Conservation (phyloP, 2,329 filamentous ascomycete species). For the Botryosphaeria dothidea region DNA sequence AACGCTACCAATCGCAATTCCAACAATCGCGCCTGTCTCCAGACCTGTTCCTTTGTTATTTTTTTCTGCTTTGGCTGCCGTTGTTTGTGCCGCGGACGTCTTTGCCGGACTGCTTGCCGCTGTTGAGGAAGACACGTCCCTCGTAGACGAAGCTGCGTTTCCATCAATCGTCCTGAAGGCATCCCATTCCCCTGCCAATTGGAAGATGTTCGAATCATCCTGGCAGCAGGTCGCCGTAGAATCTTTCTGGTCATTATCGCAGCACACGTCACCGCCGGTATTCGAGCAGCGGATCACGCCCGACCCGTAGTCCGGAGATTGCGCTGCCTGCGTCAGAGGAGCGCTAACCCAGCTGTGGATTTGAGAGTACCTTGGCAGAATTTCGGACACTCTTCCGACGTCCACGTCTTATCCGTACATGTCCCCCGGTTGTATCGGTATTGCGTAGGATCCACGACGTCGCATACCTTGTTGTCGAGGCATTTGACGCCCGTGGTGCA, state of each 20-base stretch:
- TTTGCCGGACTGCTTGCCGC: not conserved
- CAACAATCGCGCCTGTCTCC: not conserved
- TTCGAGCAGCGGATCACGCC: not conserved
- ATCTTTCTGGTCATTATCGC: constrained; percentile 9
- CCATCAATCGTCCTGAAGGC: not conserved
- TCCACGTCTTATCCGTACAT: constrained; percentile 17
- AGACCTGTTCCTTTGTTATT: not conserved
- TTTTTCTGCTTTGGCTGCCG: not conserved
- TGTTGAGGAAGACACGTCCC: not conserved
- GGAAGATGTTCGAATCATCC: not conserved
- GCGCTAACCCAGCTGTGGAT: not conserved
- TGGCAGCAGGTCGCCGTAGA: constrained; percentile 3
- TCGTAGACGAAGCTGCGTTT: not conserved
- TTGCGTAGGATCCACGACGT: not conserved
- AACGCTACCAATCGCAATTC: constrained; percentile 1
- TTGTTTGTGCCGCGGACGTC: not conserved
- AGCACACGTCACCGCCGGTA: not conserved
- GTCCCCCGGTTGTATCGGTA: constrained; percentile 15
- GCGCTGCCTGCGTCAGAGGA: not conserved
- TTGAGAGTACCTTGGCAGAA: constrained; percentile 5
- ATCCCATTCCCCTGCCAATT: not conserved
- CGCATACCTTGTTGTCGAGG: constrained; percentile 17
- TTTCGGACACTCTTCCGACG: constrained; percentile 4
- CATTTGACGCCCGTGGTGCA: constrained; percentile 10
- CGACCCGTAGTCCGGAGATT: not conserved